Percentiles rank a stretch among this genome's conserved stretches.
Conservation (phyloP, 163 green algal genomes). For the Coccomyxa subellipsoidea region DNA sequence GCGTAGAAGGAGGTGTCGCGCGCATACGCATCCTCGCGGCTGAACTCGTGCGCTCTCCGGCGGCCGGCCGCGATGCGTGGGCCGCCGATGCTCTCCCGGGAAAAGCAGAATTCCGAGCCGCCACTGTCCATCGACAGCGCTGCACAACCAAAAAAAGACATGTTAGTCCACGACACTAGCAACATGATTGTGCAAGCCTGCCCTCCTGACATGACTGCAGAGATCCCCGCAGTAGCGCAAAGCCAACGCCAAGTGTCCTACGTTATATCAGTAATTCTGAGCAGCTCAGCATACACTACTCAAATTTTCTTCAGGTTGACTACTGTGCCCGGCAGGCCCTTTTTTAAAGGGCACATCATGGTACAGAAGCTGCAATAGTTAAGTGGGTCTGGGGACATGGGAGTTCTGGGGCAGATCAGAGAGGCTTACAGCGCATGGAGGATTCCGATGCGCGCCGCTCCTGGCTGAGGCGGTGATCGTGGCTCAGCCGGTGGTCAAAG, state of each 20-base stretch:
- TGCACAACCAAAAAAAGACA: neutral
- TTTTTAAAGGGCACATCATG: neutral
- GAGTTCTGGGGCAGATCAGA: neutral
- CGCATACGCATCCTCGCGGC: neutral
- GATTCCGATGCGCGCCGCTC: neutral
- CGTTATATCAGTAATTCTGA: too few relatives aligned
- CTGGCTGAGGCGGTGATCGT: neutral
- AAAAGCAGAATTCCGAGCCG: neutral
- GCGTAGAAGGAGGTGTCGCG: constrained; percentile 1
- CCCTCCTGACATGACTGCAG: neutral
- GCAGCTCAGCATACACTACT: too few relatives aligned
- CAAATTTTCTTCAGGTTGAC: too few relatives aligned
- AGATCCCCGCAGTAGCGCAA: neutral
- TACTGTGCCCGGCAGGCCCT: neutral
- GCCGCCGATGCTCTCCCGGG: neutral
- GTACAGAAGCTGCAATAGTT: too few relatives aligned
- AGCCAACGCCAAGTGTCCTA: too few relatives aligned
- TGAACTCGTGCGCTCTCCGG: neutral
- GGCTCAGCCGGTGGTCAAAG: neutral
- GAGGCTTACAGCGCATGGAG: neutral
- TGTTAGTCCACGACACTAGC: neutral
- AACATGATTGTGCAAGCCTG: too few relatives aligned
- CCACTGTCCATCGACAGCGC: neutral
- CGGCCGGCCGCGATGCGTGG: neutral
- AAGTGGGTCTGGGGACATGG: neutral